These are phyloP conservation scores for Alternaria consortialis DNA, from an alignment of 2,329 filamentous ascomycete species.

Conservation along the genomic window DNA sequence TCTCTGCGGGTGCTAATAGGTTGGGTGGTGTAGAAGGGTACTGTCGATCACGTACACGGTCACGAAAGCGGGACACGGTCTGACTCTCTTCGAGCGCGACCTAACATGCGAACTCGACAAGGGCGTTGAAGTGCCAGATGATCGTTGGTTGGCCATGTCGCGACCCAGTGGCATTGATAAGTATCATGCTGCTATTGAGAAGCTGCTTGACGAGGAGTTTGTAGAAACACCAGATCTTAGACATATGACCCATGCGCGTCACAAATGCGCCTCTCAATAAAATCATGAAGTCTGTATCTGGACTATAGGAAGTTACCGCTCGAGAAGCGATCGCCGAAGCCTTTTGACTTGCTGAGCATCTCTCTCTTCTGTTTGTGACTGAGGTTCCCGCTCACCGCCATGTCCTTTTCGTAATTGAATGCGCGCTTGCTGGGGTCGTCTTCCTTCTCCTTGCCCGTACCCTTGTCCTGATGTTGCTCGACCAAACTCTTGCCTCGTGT, in stretches of 20 bases:
- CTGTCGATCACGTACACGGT: background rate
- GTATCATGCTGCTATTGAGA: background rate
- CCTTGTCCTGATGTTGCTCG: constrained; percentile 57
- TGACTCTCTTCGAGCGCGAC: background rate
- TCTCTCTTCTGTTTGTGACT: constrained; percentile 78
- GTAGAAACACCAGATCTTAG: too few species aligned
- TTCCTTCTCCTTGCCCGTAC: constrained; percentile 69
- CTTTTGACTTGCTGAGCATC: constrained; percentile 78
- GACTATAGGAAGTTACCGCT: constrained; percentile 70
- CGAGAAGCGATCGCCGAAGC: constrained; percentile 83
- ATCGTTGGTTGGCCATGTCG: background rate
- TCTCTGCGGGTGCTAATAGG: background rate
- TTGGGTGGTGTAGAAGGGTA: background rate
- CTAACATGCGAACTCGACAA: background rate
- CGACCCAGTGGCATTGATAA: background rate
- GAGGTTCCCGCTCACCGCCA: constrained; percentile 77
- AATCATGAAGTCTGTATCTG: background rate
- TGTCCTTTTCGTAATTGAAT: constrained; percentile 95
- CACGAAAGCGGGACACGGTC: fast-evolving
- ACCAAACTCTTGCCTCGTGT: constrained; percentile 56
- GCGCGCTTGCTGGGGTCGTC: constrained; percentile 90
- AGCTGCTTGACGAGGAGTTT: background rate
- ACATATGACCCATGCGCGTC: too few species aligned
- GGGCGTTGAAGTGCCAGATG: background rate
- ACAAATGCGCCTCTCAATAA: too few species aligned